Evolutionary conservation across 164 flowering plant genomes (phyloP).

Genomic region (Echeveria elegans): DNA sequence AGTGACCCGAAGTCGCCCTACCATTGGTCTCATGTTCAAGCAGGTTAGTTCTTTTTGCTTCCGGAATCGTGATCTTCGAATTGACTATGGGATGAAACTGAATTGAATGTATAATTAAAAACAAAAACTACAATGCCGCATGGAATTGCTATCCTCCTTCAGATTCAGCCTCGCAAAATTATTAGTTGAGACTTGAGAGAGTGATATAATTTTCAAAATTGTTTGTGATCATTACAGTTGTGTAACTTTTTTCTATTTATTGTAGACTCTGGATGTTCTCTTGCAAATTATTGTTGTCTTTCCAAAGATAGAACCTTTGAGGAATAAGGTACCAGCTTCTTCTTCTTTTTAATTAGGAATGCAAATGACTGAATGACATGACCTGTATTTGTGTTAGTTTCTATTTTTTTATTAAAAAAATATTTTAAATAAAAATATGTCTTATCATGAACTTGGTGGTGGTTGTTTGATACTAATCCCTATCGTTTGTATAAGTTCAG

Average conservation of each 20-base stretch:
- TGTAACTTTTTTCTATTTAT: not conserved
- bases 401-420: not conserved
- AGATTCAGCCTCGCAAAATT: not conserved
- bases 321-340: conserved; percentile 50
- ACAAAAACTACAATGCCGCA: too few species aligned
- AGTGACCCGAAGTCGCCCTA: conserved; percentile 82
- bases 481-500: conserved; percentile 25
- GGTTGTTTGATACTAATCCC: too few species aligned
- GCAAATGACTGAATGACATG: not conserved
- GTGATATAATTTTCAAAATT: not conserved
- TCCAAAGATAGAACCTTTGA: conserved; percentile 71
- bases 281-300: conserved; percentile 76
- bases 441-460: not conserved
- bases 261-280: conserved; percentile 86
- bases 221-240: not conserved
- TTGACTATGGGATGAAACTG: too few species aligned
- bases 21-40: conserved; percentile 91
- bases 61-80: not conserved
- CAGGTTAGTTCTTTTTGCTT: conserved; percentile 34
- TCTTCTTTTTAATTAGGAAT: not conserved
- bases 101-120: too few species aligned
- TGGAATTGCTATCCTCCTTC: too few species aligned
- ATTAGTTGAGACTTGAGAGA: too few species aligned
- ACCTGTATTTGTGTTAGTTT: conserved; percentile 3
- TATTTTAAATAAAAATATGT: too few species aligned